These are phyloP conservation scores for Andalucia godoyi DNA, from an alignment of 78 protist species.

Conservation along the genomic window DNA sequence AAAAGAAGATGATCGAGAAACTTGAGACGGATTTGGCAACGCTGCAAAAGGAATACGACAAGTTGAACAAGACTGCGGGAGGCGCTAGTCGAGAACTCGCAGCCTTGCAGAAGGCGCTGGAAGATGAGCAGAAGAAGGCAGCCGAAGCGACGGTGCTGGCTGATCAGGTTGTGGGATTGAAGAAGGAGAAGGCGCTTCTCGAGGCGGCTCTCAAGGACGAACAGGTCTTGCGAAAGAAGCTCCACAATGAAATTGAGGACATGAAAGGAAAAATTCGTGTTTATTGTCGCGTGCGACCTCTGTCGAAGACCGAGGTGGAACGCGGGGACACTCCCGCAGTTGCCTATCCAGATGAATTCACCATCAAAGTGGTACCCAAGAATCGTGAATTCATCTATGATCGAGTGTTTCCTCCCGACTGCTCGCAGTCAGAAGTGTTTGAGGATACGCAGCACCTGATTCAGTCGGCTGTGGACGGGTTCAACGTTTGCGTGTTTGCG, in stretches of 20 bases:
- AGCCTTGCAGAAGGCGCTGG: too few relatives aligned
- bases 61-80: too few relatives aligned
- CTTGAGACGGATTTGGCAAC: too few relatives aligned
- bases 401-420: neutral
- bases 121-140: too few relatives aligned
- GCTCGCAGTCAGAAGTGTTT: constrained; percentile 36
- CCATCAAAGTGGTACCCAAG: neutral
- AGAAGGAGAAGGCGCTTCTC: neutral
- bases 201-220: neutral
- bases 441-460: constrained; percentile 30
- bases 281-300: constrained; percentile 13
- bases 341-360: constrained; percentile 4
- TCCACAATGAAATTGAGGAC: constrained; percentile 15
- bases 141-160: neutral
- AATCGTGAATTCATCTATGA: constrained; percentile 8
- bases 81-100: too few relatives aligned
- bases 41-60: too few relatives aligned
- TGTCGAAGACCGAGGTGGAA: neutral
- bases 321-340: neutral
- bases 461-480: constrained; percentile 50
- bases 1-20: too few relatives aligned
- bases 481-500: constrained; percentile 64
- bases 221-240: neutral
- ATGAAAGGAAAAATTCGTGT: constrained; percentile 39
- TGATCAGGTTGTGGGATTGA: neutral